Evolutionary conservation across 441 rosid genomes (phyloP).

Genomic region (Euphorbia celastroides): DNA sequence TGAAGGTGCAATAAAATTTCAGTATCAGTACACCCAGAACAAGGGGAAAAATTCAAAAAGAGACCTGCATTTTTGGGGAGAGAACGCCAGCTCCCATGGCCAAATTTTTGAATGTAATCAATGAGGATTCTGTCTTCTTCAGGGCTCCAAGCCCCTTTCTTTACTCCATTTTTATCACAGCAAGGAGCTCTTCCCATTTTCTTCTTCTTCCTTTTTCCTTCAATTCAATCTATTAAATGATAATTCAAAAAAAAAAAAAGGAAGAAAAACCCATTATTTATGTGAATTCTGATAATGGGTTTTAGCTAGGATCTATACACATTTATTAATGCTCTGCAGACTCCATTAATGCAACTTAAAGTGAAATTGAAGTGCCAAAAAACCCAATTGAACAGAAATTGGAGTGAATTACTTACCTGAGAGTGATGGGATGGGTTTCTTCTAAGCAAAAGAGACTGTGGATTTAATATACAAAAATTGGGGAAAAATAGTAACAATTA

Average conservation of each 20-base stretch:
- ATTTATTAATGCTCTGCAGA: slow-evolving; percentile 6
- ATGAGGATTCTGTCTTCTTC: slow-evolving; percentile 38
- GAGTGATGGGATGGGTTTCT: not conserved
- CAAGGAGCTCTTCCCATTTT: slow-evolving; percentile 33
- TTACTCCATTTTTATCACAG: slow-evolving; percentile 26
- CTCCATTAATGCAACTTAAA: no score
- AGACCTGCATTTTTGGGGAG: slow-evolving; percentile 38
- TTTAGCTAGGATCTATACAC: not conserved
- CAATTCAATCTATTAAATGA: not conserved
- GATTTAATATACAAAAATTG: not conserved
- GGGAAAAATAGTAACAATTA: not conserved
- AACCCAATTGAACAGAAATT: not conserved
- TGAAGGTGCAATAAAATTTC: not conserved
- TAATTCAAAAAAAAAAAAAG: not conserved
- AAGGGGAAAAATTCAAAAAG: not conserved
- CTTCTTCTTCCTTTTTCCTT: slow-evolving; percentile 18
- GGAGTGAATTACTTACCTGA: not conserved
- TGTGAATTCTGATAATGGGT: slow-evolving; percentile 11
- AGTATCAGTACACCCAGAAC: no score
- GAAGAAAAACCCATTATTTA: not conserved
- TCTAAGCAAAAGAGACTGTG: no score
- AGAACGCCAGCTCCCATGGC: slow-evolving; percentile 35
- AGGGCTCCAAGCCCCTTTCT: slow-evolving; percentile 34
- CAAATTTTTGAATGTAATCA: slow-evolving; percentile 29
- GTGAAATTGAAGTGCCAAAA: not conserved